These are phyloP conservation scores for Agastache rugosa DNA, from an alignment of 257 asterid genomes.

Conservation along the genomic window DNA sequence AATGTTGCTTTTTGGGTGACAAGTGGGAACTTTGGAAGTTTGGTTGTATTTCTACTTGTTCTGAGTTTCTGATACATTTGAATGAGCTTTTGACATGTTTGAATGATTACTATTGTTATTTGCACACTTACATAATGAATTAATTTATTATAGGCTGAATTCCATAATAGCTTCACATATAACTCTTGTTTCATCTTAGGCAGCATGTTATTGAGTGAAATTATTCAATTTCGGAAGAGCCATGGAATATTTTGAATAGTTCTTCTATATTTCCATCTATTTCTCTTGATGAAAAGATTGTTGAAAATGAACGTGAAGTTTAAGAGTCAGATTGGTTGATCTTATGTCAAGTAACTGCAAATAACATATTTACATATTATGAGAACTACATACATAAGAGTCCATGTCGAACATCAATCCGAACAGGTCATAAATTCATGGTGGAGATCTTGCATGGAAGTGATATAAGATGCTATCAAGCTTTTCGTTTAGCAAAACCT, in stretches of 20 bases:
- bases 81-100: too few species aligned
- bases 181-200: too few species aligned
- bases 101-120: too few species aligned
- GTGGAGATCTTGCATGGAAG: not conserved
- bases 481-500: not conserved
- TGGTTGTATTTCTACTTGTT: too few species aligned
- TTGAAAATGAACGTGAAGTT: not conserved
- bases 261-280: not conserved
- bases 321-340: not conserved
- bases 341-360: not conserved
- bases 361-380: not conserved
- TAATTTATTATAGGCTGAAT: too few species aligned
- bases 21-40: too few species aligned
- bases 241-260: not conserved
- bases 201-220: too few species aligned
- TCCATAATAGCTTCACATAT: too few species aligned
- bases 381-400: not conserved
- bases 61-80: too few species aligned
- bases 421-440: not conserved
- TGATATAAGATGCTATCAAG: slow-evolving; percentile 12
- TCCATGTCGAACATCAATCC: not conserved
- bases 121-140: too few species aligned
- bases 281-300: not conserved
- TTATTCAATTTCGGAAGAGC: too few species aligned
- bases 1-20: too few species aligned